A percentile compares a stretch with the other conserved stretches of the same genome.
Evolutionary conservation across 176 grass and related monocot species (phyloP).

Genomic region (Avena eriantha): DNA sequence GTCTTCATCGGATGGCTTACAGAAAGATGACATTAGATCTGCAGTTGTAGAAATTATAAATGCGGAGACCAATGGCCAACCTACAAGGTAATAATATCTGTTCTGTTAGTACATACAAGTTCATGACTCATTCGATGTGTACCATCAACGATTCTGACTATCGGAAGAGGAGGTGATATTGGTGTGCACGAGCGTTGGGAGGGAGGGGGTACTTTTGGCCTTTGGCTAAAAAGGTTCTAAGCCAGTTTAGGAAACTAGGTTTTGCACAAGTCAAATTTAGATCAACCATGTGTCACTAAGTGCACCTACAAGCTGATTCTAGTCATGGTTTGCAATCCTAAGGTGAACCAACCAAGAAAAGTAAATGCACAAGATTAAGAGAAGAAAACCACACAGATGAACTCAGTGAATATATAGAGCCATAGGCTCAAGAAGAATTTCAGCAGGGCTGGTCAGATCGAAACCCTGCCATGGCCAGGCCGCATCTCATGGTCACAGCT

Average conservation of each 20-base stretch:
- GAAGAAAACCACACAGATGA: conserved; percentile 1
- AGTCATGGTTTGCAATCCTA: background rate
- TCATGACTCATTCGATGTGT: background rate
- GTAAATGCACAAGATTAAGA: conserved; percentile 6
- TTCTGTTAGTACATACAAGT: conserved; percentile 27
- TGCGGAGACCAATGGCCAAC: conserved; percentile 57
- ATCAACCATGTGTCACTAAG: background rate
- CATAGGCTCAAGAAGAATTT: background rate
- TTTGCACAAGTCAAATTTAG: background rate
- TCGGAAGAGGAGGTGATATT: background rate
- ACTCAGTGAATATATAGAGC: background rate
- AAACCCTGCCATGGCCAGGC: background rate
- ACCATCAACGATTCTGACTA: background rate
- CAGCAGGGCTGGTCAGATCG: background rate
- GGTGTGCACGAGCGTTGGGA: background rate
- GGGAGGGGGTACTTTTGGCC: background rate
- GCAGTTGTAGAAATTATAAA: conserved; percentile 67
- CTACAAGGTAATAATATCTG: conserved; percentile 62
- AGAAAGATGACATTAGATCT: conserved; percentile 65
- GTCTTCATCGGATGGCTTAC: conserved; percentile 53
- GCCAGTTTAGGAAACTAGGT: background rate
- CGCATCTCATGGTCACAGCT: background rate
- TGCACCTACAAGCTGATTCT: too few species aligned
- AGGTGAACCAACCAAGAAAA: background rate
- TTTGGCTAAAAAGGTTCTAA: background rate